phyloP scores from a whole-genome alignment of 1,284 basidiomycete species.

The Rhodotorula sp. region DNA sequence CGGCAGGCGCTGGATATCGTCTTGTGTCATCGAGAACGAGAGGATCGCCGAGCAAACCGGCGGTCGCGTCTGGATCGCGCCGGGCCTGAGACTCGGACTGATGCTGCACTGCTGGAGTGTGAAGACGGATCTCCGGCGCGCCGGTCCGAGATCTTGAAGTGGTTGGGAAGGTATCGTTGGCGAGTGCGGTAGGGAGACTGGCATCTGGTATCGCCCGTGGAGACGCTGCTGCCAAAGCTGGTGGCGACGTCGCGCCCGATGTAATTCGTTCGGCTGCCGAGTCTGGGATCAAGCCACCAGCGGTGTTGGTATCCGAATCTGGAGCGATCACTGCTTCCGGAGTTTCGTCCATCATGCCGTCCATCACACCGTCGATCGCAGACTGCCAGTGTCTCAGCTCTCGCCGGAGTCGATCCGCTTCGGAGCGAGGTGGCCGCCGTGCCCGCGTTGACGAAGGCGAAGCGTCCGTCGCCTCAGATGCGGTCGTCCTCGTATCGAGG shows the following conservation, averaged over 20 bases:
- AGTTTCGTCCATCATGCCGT: neutral
- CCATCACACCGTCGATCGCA: constrained; percentile 35
- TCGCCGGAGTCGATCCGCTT: constrained; percentile 30
- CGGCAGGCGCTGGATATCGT: neutral
- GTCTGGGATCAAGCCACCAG: neutral
- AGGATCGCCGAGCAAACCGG: neutral
- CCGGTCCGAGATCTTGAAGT: no score
- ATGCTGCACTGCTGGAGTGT: no score
- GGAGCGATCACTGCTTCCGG: neutral
- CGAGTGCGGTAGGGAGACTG: no score
- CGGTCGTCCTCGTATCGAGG: neutral
- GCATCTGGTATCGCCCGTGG: no score
- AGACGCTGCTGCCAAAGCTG: no score
- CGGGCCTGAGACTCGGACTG: no score
- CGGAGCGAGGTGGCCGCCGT: neutral
- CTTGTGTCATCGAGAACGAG: neutral
- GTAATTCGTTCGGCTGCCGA: no score
- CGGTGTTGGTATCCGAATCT: neutral
- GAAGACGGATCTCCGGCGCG: no score
- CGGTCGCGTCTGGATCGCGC: no score
- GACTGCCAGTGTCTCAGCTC: constrained; percentile 36
- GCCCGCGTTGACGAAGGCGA: neutral
- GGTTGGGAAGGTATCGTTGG: no score
- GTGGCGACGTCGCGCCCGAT: no score
- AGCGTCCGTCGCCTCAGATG: neutral